Evolutionary conservation across 306 rosid species (phyloP), one percentile per base, ranked within the genome.

Genomic region (Corylus avellana): DNA sequence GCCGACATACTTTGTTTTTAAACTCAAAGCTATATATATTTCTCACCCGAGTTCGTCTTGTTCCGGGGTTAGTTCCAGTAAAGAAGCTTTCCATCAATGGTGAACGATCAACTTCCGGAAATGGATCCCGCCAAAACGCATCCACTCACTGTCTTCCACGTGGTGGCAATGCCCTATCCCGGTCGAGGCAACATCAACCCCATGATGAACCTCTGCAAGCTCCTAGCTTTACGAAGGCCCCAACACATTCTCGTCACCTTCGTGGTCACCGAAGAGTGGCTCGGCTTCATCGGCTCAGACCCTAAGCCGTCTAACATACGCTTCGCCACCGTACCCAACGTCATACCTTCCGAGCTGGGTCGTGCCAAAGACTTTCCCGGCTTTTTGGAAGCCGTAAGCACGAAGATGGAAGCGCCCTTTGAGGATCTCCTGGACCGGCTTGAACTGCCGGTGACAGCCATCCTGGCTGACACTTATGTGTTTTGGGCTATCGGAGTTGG

Each of bases 241-340:
- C 53, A 18, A 2, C 62, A 82, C 4, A 74, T 84, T 59, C 78
- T 82, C 63, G 72, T 90, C 75, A 87, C 87, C 78, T 85, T 87
- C 55, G 86, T 90, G 39, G 83, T 89, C 76, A 90, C 93, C 17
- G 84, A 89, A 75, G 91, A 90, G 75, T 87, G 91, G 90, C 75
- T 70, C 53, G 74, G 78, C 37, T 71, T 72, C 54, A 77, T 89
- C 54, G 77, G 77, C 37, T 59, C 86, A 39, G 82, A 85, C 39
- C 75, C 80, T 7, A 77, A 64, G 64, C 90, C 89, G 4, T 18
- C 48, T 2, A 85, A 87, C 44, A 57, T 89, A 54, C 70, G 55
- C 25, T 67, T 85, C 44, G 70, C 79, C 10, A 69, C 89, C 22
- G 42, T 87, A 78, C 88, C 89, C 0, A 84, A 85, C 81, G 88